A percentile compares a stretch with the other conserved stretches of the same genome.
phyloP scores from a whole-genome alignment of 1,139 yeast genomes.

The Suhomyces bokatorum region DNA sequence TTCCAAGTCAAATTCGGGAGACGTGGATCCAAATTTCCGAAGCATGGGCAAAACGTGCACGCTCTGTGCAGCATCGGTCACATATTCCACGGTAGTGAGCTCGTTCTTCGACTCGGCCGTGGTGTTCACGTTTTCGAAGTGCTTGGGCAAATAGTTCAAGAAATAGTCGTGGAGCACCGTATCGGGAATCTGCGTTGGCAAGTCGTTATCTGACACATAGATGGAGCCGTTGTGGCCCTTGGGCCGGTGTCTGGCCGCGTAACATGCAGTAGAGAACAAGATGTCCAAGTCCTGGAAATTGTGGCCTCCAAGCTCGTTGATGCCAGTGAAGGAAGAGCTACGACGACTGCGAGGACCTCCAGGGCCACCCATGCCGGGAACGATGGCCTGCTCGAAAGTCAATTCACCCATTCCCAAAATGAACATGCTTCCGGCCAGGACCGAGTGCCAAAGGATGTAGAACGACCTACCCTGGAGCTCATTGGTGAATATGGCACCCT shows the following conservation, averaged over 20 bases:
- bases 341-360: slow-evolving; percentile 26
- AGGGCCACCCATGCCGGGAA: slow-evolving; percentile 17
- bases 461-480: slow-evolving; percentile 40
- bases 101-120: slow-evolving; percentile 10
- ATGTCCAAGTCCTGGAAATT: slow-evolving; percentile 46
- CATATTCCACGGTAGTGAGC: slow-evolving; percentile 24
- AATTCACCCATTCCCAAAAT: slow-evolving; percentile 42
- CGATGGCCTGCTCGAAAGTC: slow-evolving; percentile 28
- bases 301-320: slow-evolving; percentile 43
- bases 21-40: slow-evolving; percentile 31
- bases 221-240: slow-evolving; percentile 16
- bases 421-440: slow-evolving; percentile 22
- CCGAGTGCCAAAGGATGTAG: slow-evolving; percentile 36
- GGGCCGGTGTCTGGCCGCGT: slow-evolving; percentile 29
- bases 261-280: slow-evolving; percentile 34
- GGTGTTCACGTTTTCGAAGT: slow-evolving; percentile 17
- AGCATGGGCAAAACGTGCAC: slow-evolving; percentile 37
- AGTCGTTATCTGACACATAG: slow-evolving; percentile 32
- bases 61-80: slow-evolving; percentile 24
- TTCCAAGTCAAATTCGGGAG: slow-evolving; percentile 36
- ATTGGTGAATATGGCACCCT: slow-evolving; percentile 45
- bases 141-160: slow-evolving; percentile 34
- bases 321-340: slow-evolving; percentile 40
- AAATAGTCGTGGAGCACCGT: slow-evolving; percentile 43
- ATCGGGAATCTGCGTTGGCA: slow-evolving; percentile 38